These are phyloP conservation scores for Nicotiana paniculata DNA, from an alignment of 257 asterid genomes.

Conservation along the genomic window DNA sequence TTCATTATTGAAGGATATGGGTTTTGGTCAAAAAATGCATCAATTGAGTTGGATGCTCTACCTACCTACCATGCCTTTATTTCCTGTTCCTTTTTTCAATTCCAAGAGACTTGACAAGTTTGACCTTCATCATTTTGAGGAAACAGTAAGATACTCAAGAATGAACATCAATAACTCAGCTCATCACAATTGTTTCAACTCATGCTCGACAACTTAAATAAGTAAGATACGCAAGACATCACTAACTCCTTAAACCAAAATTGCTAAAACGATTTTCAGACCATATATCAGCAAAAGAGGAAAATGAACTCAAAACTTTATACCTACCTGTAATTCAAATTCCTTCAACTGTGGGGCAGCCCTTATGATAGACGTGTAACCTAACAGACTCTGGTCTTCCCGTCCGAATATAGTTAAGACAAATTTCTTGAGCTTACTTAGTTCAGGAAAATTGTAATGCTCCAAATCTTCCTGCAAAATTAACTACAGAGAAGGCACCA, in stretches of 20 bases:
- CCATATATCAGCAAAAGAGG: not conserved
- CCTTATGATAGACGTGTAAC: conserved; percentile 32
- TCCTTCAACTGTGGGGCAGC: conserved; percentile 41
- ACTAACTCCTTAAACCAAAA: not conserved
- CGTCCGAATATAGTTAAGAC: conserved; percentile 38
- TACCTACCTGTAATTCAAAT: conserved; percentile 42
- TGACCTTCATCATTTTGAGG: no score
- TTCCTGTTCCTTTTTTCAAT: no score
- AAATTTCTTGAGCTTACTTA: conserved; percentile 24
- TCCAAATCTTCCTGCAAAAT: conserved; percentile 25
- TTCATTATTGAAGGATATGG: no score
- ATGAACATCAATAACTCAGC: no score
- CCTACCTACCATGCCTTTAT: no score
- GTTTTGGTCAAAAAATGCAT: no score
- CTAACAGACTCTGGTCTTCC: conserved; percentile 46
- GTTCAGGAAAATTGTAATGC: conserved; percentile 29
- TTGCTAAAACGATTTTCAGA: not conserved
- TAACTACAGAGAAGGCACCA: not conserved
- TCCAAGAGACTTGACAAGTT: no score
- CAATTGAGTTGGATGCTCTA: no score
- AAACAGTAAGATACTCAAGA: no score
- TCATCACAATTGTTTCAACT: not conserved
- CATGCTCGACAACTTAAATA: not conserved
- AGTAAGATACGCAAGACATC: not conserved
- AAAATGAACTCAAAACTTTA: conserved; percentile 8